A percentile compares a stretch with the other conserved stretches of the same genome.
Conservation (phyloP, 1,284 basidiomycete species). For the Cutaneotrichosporon sp. region DNA sequence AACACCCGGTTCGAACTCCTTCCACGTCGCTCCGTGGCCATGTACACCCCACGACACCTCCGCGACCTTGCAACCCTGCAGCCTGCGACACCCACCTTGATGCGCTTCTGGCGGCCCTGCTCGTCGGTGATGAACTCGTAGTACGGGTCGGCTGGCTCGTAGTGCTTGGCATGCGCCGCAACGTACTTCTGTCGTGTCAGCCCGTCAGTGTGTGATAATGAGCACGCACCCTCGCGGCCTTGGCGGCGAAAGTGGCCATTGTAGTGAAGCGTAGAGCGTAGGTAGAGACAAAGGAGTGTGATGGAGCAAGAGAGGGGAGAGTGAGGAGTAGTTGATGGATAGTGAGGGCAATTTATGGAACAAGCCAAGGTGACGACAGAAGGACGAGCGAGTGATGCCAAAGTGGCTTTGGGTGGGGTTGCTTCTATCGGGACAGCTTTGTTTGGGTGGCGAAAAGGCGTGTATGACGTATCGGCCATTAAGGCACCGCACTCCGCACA, state of each 20-base stretch:
- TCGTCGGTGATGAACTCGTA: conserved; percentile 69
- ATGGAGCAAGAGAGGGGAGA: not conserved
- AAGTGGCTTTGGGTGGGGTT: too few relatives aligned
- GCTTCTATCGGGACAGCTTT: too few relatives aligned
- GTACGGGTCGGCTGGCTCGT: conserved; percentile 68
- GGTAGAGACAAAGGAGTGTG: not conserved
- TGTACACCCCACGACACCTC: not conserved
- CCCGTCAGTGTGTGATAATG: not conserved
- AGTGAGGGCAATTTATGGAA: too few relatives aligned
- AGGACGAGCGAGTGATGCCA: too few relatives aligned
- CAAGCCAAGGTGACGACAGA: too few relatives aligned
- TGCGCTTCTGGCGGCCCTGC: conserved; percentile 62
- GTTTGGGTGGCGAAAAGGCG: conserved; percentile 1
- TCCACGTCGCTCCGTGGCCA: too few relatives aligned
- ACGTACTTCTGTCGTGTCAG: conserved; percentile 15
- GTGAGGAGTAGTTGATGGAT: too few relatives aligned
- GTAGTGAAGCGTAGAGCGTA: not conserved
- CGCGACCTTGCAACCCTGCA: too few relatives aligned
- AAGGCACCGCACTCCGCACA: not conserved
- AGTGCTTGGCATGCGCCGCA: conserved; percentile 43
- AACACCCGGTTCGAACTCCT: too few relatives aligned
- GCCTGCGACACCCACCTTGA: conserved; percentile 57
- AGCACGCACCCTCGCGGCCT: conserved; percentile 3
- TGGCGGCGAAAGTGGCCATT: conserved; percentile 3
- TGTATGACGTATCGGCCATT: conserved; percentile 1